Conservation (phyloP, 345 rosid species). For the Arabidopsis suecica region DNA sequence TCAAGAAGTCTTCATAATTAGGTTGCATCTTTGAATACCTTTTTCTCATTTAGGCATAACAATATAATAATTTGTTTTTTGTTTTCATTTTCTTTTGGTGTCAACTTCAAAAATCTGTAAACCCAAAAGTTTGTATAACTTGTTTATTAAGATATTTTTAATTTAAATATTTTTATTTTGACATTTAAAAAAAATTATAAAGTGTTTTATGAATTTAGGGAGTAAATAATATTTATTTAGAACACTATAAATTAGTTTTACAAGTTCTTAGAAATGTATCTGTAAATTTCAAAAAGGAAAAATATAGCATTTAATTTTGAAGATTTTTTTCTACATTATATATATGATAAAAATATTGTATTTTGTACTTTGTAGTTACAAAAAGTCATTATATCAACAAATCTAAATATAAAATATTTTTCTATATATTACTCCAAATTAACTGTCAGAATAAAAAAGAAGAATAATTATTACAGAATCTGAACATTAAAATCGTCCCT, state of each 20-base stretch:
- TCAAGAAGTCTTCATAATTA: too few relatives aligned
- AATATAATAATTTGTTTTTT: too few relatives aligned
- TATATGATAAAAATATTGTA: background rate
- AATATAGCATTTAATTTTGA: background rate
- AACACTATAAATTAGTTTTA: background rate
- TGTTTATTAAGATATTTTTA: background rate
- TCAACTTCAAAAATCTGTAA: background rate
- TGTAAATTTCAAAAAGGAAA: background rate
- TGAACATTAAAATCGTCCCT: constrained; percentile 27
- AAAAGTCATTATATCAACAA: too few relatives aligned
- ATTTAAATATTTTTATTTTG: background rate
- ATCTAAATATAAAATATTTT: background rate
- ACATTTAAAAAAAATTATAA: background rate
- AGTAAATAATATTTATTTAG: background rate
- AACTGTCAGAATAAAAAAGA: background rate
- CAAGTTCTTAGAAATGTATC: background rate
- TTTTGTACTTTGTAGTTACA: background rate
- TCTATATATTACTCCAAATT: background rate
- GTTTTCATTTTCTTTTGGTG: background rate
- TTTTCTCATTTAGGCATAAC: too few relatives aligned
- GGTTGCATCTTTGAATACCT: background rate
- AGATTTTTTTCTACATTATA: background rate
- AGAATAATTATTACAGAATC: constrained; percentile 13
- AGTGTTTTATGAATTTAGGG: background rate
- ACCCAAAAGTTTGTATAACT: background rate